Conservation (phyloP, 176 grass and related monocot species). For the Oryza meridionalis region DNA sequence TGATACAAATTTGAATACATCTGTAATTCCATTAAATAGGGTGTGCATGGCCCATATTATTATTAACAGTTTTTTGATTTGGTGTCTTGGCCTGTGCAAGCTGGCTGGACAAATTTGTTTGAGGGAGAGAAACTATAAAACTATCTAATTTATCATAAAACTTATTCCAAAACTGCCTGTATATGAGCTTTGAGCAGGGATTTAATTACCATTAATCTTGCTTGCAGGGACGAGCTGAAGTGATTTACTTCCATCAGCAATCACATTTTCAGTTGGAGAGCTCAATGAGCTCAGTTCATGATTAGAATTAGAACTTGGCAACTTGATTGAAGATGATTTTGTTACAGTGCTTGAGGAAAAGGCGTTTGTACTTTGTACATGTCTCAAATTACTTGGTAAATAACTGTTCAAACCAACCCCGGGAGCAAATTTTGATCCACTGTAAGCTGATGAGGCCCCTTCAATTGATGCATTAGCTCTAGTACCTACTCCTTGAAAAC, state of each 20-base stretch:
- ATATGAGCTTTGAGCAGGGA: conserved; percentile 41
- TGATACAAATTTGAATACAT: neutral
- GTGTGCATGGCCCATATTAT: neutral
- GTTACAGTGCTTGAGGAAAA: conserved; percentile 54
- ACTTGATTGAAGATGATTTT: conserved; percentile 55
- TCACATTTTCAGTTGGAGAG: conserved; percentile 49
- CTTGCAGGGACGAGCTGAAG: conserved; percentile 46
- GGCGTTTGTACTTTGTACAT: conserved; percentile 44
- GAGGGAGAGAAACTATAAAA: neutral
- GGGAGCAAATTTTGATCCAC: conserved; percentile 40
- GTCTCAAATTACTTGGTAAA: conserved; percentile 49
- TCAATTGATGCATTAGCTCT: conserved; percentile 48
- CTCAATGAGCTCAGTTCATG: conserved; percentile 59
- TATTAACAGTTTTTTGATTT: neutral
- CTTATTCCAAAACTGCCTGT: conserved; percentile 33
- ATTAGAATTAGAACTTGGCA: conserved; percentile 56
- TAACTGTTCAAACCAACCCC: conserved; percentile 43
- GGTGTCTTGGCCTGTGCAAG: neutral
- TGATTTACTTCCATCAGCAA: conserved; percentile 51
- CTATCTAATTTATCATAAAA: neutral
- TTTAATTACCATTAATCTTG: conserved; percentile 36
- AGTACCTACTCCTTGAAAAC: conserved; percentile 53
- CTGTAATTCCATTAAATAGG: neutral
- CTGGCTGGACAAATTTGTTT: neutral
- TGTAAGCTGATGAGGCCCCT: conserved; percentile 52